Base-by-base conservation (phyloP, 352 stramenopile genomes). In the Phytophthora constricta region DNA sequence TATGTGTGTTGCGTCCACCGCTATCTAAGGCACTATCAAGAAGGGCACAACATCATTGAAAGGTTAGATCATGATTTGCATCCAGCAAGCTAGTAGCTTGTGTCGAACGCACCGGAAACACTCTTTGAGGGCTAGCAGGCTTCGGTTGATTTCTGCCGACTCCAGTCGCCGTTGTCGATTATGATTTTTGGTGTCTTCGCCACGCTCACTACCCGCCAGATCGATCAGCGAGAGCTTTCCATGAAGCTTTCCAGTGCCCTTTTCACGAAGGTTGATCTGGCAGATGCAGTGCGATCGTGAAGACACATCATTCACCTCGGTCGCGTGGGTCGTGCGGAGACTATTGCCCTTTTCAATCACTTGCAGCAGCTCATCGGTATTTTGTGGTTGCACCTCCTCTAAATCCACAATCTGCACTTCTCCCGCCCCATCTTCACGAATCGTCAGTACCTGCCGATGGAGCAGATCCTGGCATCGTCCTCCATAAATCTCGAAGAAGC, bases 131-230 rank as follows among this genome's bases (percentile, higher is more conserved):
- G 97, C 96, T 26, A 99, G 65, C 19, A 99, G 73, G 37, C 91
- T 98, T 55, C 97, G 99, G 72, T 99, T 99, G 61, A 99, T 99
- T 73, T 99, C 97, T 5, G 97, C 96, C 17, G 96, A 97, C 71
- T 99, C 97, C 79, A 99, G 88, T 25, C 97, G 82, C 13, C 95
- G 97, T 49, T 97, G 91, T 8, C 88, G 81, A 60, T 97, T 97
- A 60, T 96, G 87, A 60, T 97, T 97, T 53, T 91, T 95, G 8
- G 96, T 99, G 73, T 99, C 97, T 62, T 97, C 91, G 11, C 96
- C 97, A 41, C 97, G 86, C 67, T 99, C 97, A 63, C 92, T 98
- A 14, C 97, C 97, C 4, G 97, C 97, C 0, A 99, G 76, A 76
- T 99, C 97, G 58, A 99, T 99, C 28, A 99, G 92, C 26, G 91